Evolutionary conservation across 2,329 filamentous ascomycete species (phyloP).

Genomic region (Bertia moriformis): DNA sequence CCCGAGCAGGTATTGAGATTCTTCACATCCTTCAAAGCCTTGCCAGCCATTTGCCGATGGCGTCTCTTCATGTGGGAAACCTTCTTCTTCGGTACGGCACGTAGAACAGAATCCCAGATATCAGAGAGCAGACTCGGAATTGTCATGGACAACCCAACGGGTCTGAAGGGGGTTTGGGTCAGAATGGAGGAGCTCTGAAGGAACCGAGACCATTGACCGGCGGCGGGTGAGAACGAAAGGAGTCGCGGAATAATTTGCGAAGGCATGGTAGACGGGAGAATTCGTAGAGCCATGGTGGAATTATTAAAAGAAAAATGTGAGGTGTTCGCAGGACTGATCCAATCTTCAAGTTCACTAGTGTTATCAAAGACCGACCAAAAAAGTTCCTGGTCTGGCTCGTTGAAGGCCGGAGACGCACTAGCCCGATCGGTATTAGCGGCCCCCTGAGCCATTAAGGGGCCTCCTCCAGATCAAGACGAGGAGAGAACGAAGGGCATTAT

Average conservation of each 20-base stretch:
- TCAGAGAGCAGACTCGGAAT: slow-evolving; percentile 60
- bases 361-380: too few relatives aligned
- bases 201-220: background rate
- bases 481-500: too few relatives aligned
- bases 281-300: background rate
- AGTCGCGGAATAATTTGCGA: background rate
- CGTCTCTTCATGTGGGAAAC: slow-evolving; percentile 92
- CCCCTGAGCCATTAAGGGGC: slow-evolving; percentile 18
- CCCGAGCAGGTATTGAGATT: slow-evolving; percentile 76
- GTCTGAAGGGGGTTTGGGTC: slow-evolving; percentile 36
- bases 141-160: slow-evolving; percentile 45
- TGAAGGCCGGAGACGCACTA: slow-evolving; percentile 10
- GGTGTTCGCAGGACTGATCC: too few relatives aligned
- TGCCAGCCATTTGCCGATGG: slow-evolving; percentile 85
- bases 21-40: slow-evolving; percentile 82
- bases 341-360: too few relatives aligned
- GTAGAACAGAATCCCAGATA: slow-evolving; percentile 84
- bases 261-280: background rate
- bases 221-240: background rate
- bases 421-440: slow-evolving; percentile 6
- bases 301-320: too few relatives aligned
- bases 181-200: slow-evolving; percentile 21
- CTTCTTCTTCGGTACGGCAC: slow-evolving; percentile 96
- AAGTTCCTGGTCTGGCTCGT: background rate
- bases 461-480: too few relatives aligned